Percentiles rank a stretch among this genome's conserved stretches.
Conservation (phyloP, 352 stramenopile species). For the Thraustotheca clavata region DNA sequence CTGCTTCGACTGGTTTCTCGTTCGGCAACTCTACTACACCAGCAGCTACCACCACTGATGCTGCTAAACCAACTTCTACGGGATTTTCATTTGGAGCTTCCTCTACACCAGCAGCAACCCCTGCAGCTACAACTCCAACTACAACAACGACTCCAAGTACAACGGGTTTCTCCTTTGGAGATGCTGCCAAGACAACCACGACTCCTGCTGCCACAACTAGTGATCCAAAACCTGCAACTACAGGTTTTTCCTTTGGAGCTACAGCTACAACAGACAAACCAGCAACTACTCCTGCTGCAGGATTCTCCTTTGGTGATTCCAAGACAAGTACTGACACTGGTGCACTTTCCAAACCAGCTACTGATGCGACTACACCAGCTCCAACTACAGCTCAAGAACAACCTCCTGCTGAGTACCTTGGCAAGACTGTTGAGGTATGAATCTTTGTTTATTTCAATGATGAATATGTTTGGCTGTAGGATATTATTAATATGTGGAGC, state of each 20-base stretch:
- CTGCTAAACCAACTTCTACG: slow-evolving; percentile 19
- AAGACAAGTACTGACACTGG: slow-evolving; percentile 1
- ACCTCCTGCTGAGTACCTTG: slow-evolving; percentile 75
- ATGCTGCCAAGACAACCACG: not conserved
- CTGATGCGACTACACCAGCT: not conserved
- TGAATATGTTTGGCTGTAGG: slow-evolving; percentile 27
- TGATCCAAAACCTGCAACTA: not conserved
- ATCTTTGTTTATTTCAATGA: not conserved
- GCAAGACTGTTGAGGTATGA: slow-evolving; percentile 68
- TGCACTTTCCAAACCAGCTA: slow-evolving; percentile 20
- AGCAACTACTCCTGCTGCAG: not conserved
- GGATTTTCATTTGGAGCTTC: not conserved
- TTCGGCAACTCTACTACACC: slow-evolving; percentile 4
- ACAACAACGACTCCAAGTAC: not conserved
- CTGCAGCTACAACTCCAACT: not conserved
- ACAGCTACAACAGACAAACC: not conserved
- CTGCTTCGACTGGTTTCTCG: slow-evolving; percentile 9
- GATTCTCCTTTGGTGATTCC: slow-evolving; percentile 15
- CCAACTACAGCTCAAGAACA: slow-evolving; percentile 29
- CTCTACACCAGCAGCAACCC: slow-evolving; percentile 14
- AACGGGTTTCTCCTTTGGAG: slow-evolving; percentile 2
- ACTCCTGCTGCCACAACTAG: not conserved
- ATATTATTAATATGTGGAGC: slow-evolving; percentile 87
- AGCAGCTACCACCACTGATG: not conserved
- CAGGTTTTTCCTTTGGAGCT: slow-evolving; percentile 11